Evolutionary conservation across 768 basidiomycete genomes (phyloP).

Genomic region (Russula ochroleuca): DNA sequence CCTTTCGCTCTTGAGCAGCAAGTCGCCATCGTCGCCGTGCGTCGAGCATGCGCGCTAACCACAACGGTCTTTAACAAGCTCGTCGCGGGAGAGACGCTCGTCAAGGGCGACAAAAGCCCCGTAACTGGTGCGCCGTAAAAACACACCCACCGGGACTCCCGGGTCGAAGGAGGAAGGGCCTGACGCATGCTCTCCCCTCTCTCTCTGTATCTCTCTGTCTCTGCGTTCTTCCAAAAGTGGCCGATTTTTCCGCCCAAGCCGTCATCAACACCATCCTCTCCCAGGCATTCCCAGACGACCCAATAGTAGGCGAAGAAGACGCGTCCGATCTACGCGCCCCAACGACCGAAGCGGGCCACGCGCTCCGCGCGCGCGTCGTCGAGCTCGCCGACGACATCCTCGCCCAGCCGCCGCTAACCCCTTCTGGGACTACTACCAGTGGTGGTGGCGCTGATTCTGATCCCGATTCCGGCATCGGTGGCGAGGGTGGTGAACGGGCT

Average conservation of each 20-base stretch:
- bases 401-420: conserved; percentile 38
- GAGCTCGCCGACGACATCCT: conserved; percentile 80
- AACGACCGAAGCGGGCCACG: conserved; percentile 31
- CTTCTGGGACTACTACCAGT: too few species aligned
- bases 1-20: conserved; percentile 64
- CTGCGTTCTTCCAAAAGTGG: conserved; percentile 51
- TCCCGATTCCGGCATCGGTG: background rate
- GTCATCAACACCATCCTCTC: conserved; percentile 79
- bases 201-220: background rate
- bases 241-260: conserved; percentile 91
- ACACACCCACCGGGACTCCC: background rate
- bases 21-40: conserved; percentile 82
- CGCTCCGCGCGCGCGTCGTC: conserved; percentile 63
- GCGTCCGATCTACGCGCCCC: conserved; percentile 64
- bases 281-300: conserved; percentile 75
- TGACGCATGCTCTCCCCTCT: background rate
- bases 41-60: conserved; percentile 80
- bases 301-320: conserved; percentile 94
- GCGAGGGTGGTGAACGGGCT: conserved; percentile 51
- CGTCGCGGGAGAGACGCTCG: conserved; percentile 78
- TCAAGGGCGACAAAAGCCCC: conserved; percentile 82
- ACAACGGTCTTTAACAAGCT: conserved; percentile 82
- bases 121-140: conserved; percentile 46
- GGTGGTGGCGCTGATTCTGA: too few species aligned
- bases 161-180: background rate